Evolutionary conservation across 768 basidiomycete genomes (phyloP).

Genomic region (Lepiota subincarnata): DNA sequence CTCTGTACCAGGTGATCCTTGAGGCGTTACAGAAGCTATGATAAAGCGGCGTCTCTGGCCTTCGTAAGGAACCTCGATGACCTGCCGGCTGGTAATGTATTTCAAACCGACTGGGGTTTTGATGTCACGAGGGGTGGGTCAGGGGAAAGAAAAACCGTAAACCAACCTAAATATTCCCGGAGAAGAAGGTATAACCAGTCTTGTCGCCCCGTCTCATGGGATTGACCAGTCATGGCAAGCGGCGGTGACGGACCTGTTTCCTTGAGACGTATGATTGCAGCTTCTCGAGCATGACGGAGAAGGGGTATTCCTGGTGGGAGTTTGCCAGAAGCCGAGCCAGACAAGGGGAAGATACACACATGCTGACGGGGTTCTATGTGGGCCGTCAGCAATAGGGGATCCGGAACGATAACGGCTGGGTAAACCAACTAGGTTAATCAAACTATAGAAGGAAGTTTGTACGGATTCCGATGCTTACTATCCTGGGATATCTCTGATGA

Average conservation of each 20-base stretch:
- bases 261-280: conserved; percentile 46
- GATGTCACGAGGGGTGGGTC: conserved; percentile 12
- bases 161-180: conserved; percentile 65
- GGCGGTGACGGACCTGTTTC: conserved; percentile 31
- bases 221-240: conserved; percentile 5
- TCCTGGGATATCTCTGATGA: conserved; percentile 55
- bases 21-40: conserved; percentile 42
- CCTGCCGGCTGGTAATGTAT: conserved; percentile 59
- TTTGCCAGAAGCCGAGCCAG: conserved; percentile 31
- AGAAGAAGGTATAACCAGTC: conserved; percentile 70
- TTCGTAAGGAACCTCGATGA: conserved; percentile 63
- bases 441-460: conserved; percentile 7
- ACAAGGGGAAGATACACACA: conserved; percentile 47
- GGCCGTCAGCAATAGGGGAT: conserved; percentile 59
- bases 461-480: conserved; percentile 39
- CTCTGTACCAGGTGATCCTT: conserved; percentile 17
- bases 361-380: conserved; percentile 45
- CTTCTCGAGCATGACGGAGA: conserved; percentile 46
- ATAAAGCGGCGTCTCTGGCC: conserved; percentile 52
- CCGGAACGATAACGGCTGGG: conserved; percentile 53
- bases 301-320: conserved; percentile 45
- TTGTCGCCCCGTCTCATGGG: conserved; percentile 18
- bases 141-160: conserved; percentile 12
- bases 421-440: not conserved
- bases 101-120: conserved; percentile 61